Evolutionary conservation across 768 basidiomycete species (phyloP).

Genomic region (Mycena capillaripes): DNA sequence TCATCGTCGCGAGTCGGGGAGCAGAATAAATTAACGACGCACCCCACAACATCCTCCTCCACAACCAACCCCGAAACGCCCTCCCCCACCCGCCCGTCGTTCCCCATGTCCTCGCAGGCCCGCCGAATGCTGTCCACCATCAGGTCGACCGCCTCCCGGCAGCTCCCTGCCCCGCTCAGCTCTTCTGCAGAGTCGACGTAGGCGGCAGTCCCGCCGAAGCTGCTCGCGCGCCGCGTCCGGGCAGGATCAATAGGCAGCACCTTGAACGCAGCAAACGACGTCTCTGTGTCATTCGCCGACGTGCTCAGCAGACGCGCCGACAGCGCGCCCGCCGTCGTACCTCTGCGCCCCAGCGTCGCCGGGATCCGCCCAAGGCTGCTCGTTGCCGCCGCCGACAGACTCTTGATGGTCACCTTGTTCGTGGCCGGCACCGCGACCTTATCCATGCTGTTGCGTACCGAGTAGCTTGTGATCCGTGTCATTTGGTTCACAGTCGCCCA

Average conservation of each 20-base stretch:
- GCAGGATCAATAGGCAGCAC: conserved; percentile 81
- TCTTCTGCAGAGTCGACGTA: conserved; percentile 75
- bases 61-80: conserved; percentile 59
- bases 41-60: conserved; percentile 87
- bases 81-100: conserved; percentile 57
- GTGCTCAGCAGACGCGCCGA: conserved; percentile 54
- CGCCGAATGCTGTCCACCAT: conserved; percentile 79
- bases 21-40: conserved; percentile 44
- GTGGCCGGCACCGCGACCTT: conserved; percentile 22
- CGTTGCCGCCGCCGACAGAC: conserved; percentile 34
- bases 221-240: conserved; percentile 61
- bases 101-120: conserved; percentile 71
- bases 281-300: conserved; percentile 48
- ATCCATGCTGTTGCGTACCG: conserved; percentile 78
- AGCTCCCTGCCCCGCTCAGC: conserved; percentile 71
- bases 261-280: conserved; percentile 81
- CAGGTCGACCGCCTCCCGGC: conserved; percentile 81
- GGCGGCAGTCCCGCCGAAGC: conserved; percentile 53
- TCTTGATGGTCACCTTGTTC: conserved; percentile 33
- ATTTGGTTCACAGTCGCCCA: conserved; percentile 82
- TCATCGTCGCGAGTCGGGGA: conserved; percentile 11
- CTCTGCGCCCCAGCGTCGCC: conserved; percentile 29
- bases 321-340: conserved; percentile 38
- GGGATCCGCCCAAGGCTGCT: conserved; percentile 32
- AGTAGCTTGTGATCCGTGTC: conserved; percentile 88